A percentile compares a stretch with the other conserved stretches of the same genome.
Conservation (phyloP, 2,329 filamentous ascomycete genomes). For the Cordyceps fumosorosea region DNA sequence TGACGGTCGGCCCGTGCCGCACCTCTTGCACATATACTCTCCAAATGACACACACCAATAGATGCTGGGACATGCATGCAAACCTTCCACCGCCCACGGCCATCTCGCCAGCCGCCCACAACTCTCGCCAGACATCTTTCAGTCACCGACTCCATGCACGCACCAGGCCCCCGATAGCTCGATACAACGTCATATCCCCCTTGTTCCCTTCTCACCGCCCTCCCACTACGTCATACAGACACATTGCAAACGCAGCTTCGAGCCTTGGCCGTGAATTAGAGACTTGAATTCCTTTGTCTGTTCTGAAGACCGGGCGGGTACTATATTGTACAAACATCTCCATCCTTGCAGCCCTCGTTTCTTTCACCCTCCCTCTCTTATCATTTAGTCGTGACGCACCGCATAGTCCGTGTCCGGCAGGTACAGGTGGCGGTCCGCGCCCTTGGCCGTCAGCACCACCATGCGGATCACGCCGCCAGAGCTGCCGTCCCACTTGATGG, state of each 20-base stretch:
- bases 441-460: slow-evolving; percentile 88
- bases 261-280: background rate
- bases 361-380: background rate
- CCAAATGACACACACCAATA: background rate
- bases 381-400: slow-evolving; percentile 56
- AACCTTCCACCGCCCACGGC: too few species aligned
- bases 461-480: slow-evolving; percentile 97
- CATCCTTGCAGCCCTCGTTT: slow-evolving; percentile 10
- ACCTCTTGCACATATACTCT: background rate
- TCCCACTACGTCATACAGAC: background rate
- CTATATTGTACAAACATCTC: slow-evolving; percentile 23
- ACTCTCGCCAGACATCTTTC: background rate
- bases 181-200: background rate
- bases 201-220: background rate
- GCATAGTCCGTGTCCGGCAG: slow-evolving; percentile 87
- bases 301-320: slow-evolving; percentile 2
- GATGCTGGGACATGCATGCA: background rate
- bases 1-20: background rate
- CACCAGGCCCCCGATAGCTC: background rate
- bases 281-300: background rate
- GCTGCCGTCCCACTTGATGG: slow-evolving; percentile 99
- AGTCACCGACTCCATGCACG: background rate
- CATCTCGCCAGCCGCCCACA: too few species aligned
- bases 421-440: slow-evolving; percentile 89
- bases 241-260: background rate